Conservation (phyloP, 164 flowering plant genomes). For the Hamamelis virginiana region DNA sequence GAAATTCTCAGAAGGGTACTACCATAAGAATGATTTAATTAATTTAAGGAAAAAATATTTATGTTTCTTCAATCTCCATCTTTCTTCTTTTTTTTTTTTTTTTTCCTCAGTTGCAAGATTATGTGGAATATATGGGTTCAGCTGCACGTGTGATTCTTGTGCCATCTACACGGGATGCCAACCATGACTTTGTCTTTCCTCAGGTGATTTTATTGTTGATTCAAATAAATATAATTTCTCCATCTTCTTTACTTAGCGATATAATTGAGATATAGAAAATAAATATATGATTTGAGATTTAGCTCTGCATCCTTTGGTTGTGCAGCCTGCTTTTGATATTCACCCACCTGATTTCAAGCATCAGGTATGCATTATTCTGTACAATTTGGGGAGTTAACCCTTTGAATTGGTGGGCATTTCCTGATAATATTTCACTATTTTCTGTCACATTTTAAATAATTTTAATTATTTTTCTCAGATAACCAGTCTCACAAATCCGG, state of each 20-base stretch:
- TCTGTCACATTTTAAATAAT: background rate
- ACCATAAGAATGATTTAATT: background rate
- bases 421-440: background rate
- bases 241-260: background rate
- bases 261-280: background rate
- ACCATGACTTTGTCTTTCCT: constrained; percentile 94
- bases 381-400: background rate
- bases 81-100: constrained; percentile 4
- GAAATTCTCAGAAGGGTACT: constrained; percentile 80
- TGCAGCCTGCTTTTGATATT: constrained; percentile 82
- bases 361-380: constrained; percentile 53
- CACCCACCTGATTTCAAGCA: constrained; percentile 40
- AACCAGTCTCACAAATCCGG: constrained; percentile 73
- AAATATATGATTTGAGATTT: background rate
- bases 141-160: constrained; percentile 70
- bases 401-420: background rate
- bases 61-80: constrained; percentile 2
- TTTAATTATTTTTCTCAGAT: constrained; percentile 46
- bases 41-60: background rate
- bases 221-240: background rate
- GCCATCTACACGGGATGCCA: constrained; percentile 90
- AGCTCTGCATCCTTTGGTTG: constrained; percentile 8
- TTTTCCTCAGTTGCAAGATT: constrained; percentile 73
- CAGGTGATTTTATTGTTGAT: constrained; percentile 54
- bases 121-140: constrained; percentile 80